Evolutionary conservation across 148 eudicot genomes (phyloP), one percentile per base, ranked within the genome.

Genomic region (Fagopyrum homotropicum): DNA sequence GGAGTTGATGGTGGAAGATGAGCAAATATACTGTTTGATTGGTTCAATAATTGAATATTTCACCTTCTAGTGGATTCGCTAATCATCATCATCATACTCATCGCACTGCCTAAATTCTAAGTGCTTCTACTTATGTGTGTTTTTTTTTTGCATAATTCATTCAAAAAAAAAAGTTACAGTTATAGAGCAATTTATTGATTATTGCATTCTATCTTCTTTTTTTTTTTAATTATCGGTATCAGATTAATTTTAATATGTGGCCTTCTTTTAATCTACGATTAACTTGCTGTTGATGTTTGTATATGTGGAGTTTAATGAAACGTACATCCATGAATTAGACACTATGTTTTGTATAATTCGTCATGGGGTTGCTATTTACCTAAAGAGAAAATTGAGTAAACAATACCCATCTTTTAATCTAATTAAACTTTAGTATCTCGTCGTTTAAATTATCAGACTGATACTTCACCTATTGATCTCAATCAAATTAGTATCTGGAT

Each of bases 41-140:
- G 22, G 71, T 66, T 7, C 71, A 66, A 40, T 66, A 66, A 66
- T 66, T 66, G 71, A 66, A 66, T 15, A 45, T 66, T 66, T 66
- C 71, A 14, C 71, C 46, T 66, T 22, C 47, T 66, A 43, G 70
- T 63, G 69, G 69, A 63, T 29, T 9, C 69, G 35, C 44, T 30
- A 63, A 30, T 30, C 35, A 63, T 63, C 44, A 63, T 63, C 71
- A 66, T 66, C 47, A 66, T 66, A 66, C 6, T 26, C 1, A 30
- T 30, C 45, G 14, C 29, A 63, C 44, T 63, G 69, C 16, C 11
- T 30, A 4, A 10, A 61, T 26, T 26, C 3, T 2, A 61, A 61
- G 43, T 61, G 40, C 44, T 35, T 35, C 2, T 10, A 29, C 7
- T 60, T 9, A 26, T 60, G 63, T 19, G 43, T 61, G 40, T 22